Evolutionary conservation across 2,329 filamentous ascomycete genomes (phyloP), one percentile per base, ranked within the genome.

Genomic region (Aureobasidium sp.): DNA sequence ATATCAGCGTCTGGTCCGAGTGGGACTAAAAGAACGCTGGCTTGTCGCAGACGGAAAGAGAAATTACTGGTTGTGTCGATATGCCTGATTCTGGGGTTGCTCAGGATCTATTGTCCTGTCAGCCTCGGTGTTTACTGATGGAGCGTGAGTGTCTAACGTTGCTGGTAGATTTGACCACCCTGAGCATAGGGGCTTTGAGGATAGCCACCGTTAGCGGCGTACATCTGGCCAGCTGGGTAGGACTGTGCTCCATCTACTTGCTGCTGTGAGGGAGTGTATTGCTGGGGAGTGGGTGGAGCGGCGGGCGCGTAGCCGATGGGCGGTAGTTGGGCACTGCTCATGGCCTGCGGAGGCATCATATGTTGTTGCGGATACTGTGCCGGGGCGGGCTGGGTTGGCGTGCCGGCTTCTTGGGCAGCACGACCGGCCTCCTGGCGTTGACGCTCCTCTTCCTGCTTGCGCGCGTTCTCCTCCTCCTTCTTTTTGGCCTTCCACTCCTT

Each of bases 401-500:
- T 64, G 72, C 78, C 72, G 67, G 86, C 84, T 30, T 80, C 76
- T 52, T 82, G 81, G 55, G 82, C 78, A 50, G 67, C 80, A 72
- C 67, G 83, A 10, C 77, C 79, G 62, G 81, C 86, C 34, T 83
- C 83, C 74, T 86, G 86, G 62, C 92, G 89, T 65, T 86, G 83
- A 66, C 87, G 83, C 72, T 97, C 92, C 66, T 97, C 93, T 10
- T 92, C 90, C 13, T 88, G 89, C 80, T 97, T 97, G 71, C 92
- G 89, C 69, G 86, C 83, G 57, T 87, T 87, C 67, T 97, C 93
- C 69, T 97, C 93, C 74, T 97, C 94, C 90, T 99, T 99, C 85
- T 97, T 97, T 71, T 94, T 91, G 42, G 90, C 90, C 79, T 97
- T 99, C 94, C 94, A 99, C 72, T 97, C 93, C 73, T 97, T 97